These are phyloP conservation scores for Crinitomyces ghanaensis DNA, from an alignment of 805 yeast genomes.

Conservation along the genomic window DNA sequence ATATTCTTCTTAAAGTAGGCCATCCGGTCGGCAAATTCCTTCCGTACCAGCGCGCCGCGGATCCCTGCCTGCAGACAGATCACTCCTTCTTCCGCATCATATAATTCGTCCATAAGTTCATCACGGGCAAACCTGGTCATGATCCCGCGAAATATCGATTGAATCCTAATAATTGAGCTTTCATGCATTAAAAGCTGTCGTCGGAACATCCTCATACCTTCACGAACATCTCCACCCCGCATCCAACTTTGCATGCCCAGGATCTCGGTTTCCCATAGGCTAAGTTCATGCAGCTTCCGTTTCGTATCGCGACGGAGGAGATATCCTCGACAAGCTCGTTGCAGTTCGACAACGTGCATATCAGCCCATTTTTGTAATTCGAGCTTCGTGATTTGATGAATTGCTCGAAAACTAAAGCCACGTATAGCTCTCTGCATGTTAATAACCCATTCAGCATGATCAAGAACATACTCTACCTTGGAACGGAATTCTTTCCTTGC, in stretches of 20 bases:
- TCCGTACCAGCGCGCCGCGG: slow-evolving; percentile 25
- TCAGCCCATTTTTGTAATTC: too few species aligned
- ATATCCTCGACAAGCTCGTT: slow-evolving; percentile 43
- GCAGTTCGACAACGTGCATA: slow-evolving; percentile 39
- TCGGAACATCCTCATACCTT: slow-evolving; percentile 8
- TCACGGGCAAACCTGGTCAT: slow-evolving; percentile 25
- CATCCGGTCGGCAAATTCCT: slow-evolving; percentile 19
- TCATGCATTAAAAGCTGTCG: slow-evolving; percentile 14
- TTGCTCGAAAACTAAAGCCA: too few species aligned
- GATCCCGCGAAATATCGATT: slow-evolving; percentile 28
- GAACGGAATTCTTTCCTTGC: too few species aligned
- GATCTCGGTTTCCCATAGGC: slow-evolving; percentile 16
- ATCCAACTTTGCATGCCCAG: slow-evolving; percentile 42
- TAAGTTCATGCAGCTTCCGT: slow-evolving; percentile 14
- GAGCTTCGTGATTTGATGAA: too few species aligned
- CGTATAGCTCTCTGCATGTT: too few species aligned
- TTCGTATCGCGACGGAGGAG: slow-evolving; percentile 29
- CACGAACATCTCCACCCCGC: slow-evolving; percentile 34
- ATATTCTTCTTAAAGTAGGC: slow-evolving; percentile 44
- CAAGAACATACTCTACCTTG: too few species aligned
- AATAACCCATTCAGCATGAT: too few species aligned
- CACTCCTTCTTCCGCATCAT: slow-evolving; percentile 22
- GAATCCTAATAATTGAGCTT: slow-evolving; percentile 23
- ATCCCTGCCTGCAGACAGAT: slow-evolving; percentile 24
- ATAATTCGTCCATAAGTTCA: slow-evolving; percentile 24